These are phyloP conservation scores for Rugonectria rugulosa DNA, from an alignment of 2,329 filamentous ascomycete species.

Conservation along the genomic window DNA sequence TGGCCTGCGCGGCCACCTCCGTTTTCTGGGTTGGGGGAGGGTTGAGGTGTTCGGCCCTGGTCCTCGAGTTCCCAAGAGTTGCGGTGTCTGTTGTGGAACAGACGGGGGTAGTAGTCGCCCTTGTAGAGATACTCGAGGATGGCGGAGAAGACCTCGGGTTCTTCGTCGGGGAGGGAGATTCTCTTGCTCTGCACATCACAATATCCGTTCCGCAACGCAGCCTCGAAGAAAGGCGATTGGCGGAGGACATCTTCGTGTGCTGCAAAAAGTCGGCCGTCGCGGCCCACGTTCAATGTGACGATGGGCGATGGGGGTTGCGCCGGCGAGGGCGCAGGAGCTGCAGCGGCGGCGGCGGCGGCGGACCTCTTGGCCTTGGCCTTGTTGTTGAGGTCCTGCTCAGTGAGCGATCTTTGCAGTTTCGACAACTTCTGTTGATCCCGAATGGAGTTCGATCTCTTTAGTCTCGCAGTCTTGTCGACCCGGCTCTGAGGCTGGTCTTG, in stretches of 20 bases:
- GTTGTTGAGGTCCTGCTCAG: conserved; percentile 55
- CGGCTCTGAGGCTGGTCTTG: conserved; percentile 69
- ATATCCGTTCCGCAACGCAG: conserved; percentile 75
- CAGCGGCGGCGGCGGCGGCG: conserved; percentile 11
- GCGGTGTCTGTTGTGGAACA: conserved; percentile 85
- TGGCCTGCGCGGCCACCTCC: conserved; percentile 53
- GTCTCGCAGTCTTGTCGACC: conserved; percentile 86
- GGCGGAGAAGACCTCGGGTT: conserved; percentile 92
- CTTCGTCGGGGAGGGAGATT: conserved; percentile 76
- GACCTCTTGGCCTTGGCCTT: conserved; percentile 27
- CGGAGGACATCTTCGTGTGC: conserved; percentile 92
- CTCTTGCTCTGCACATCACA: conserved; percentile 80
- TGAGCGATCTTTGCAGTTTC: conserved; percentile 87
- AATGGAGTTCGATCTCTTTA: conserved; percentile 66
- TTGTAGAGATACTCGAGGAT: conserved; percentile 98
- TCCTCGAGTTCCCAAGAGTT: conserved; percentile 92
- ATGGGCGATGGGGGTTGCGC: conserved; percentile 69
- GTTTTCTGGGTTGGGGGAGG: conserved; percentile 60
- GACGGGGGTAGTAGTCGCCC: conserved; percentile 91
- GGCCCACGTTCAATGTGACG: conserved; percentile 84
- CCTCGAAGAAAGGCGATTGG: conserved; percentile 84
- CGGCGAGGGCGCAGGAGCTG: conserved; percentile 43
- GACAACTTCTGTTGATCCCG: conserved; percentile 81
- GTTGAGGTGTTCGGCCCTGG: conserved; percentile 50
- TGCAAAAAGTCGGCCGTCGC: conserved; percentile 88